Evolutionary conservation across 2,329 filamentous ascomycete species (phyloP).

Genomic region (Nannizziopsis barbatae): DNA sequence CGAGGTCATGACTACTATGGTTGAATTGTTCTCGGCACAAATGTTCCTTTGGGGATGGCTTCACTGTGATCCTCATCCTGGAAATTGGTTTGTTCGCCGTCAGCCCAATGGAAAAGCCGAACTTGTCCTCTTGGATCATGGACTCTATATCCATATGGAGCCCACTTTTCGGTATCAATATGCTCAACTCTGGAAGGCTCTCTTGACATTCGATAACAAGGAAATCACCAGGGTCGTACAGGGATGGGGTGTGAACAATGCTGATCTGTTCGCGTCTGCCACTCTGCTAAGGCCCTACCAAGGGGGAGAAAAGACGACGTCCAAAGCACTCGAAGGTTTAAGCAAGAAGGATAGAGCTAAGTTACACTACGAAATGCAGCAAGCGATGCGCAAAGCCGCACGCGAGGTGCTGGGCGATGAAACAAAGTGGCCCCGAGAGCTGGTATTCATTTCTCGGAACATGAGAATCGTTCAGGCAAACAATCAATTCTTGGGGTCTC

Average conservation of each 20-base stretch:
- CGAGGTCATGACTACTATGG: constrained; percentile 91
- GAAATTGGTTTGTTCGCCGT: constrained; percentile 91
- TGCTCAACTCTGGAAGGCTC: constrained; percentile 79
- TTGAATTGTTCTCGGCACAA: constrained; percentile 91
- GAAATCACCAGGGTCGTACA: constrained; percentile 61
- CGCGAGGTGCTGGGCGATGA: constrained; percentile 74
- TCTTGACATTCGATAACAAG: constrained; percentile 85
- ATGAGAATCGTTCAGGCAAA: constrained; percentile 88
- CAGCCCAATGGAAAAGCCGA: constrained; percentile 71
- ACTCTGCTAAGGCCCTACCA: constrained; percentile 85
- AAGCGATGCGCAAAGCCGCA: constrained; percentile 58
- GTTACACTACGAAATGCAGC: constrained; percentile 67
- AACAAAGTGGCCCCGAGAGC: constrained; percentile 76
- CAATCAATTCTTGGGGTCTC: constrained; percentile 79
- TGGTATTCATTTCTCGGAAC: constrained; percentile 85
- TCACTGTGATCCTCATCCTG: constrained; percentile 93
- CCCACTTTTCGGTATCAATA: constrained; percentile 78
- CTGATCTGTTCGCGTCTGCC: constrained; percentile 82
- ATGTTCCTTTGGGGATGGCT: constrained; percentile 96
- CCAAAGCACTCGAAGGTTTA: constrained; percentile 43
- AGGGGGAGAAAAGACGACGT: constrained; percentile 62
- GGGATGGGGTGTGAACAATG: constrained; percentile 77
- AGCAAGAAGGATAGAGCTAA: constrained; percentile 46
- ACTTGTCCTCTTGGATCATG: constrained; percentile 92
- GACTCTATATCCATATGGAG: constrained; percentile 85